Evolutionary conservation across 2,329 filamentous ascomycete species (phyloP).

Genomic region (Phialophora verrucosa): DNA sequence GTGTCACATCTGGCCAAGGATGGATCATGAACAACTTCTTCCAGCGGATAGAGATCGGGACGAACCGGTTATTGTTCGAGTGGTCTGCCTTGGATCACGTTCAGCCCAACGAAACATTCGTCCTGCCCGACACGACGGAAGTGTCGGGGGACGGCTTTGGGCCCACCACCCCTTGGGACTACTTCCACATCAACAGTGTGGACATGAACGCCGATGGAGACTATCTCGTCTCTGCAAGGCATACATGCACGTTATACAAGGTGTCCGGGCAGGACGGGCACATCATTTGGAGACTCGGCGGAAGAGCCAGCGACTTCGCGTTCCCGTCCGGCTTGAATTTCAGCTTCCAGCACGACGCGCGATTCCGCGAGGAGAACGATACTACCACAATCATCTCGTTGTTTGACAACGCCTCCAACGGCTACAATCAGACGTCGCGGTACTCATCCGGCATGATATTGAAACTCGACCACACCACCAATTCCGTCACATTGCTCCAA

Average conservation of each 20-base stretch:
- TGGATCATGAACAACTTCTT: conserved; percentile 44
- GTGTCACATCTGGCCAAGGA: conserved; percentile 27
- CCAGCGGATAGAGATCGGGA: conserved; percentile 59
- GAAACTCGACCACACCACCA: conserved; percentile 46
- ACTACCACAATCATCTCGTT: conserved; percentile 49
- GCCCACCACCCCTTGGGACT: conserved; percentile 53
- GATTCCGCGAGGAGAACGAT: conserved; percentile 47
- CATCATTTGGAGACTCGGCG: conserved; percentile 49
- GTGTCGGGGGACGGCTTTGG: conserved; percentile 56
- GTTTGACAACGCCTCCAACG: conserved; percentile 52
- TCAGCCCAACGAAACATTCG: conserved; percentile 54
- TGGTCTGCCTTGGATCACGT: conserved; percentile 65
- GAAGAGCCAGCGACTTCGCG: conserved; percentile 42
- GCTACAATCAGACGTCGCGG: conserved; percentile 47
- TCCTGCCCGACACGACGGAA: conserved; percentile 51
- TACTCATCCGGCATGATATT: conserved; percentile 50
- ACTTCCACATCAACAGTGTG: conserved; percentile 53
- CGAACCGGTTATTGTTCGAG: conserved; percentile 62
- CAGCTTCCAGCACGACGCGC: conserved; percentile 52
- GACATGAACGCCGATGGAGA: conserved; percentile 50
- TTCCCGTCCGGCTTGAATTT: conserved; percentile 42
- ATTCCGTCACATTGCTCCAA: conserved; percentile 45
- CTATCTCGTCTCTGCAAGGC: conserved; percentile 51
- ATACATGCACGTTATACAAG: conserved; percentile 50
- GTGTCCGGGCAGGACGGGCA: conserved; percentile 49